Evolutionary conservation across 2,329 filamentous ascomycete genomes (phyloP), one percentile per base, ranked within the genome.

Genomic region (Microcyclospora tardicrescens): DNA sequence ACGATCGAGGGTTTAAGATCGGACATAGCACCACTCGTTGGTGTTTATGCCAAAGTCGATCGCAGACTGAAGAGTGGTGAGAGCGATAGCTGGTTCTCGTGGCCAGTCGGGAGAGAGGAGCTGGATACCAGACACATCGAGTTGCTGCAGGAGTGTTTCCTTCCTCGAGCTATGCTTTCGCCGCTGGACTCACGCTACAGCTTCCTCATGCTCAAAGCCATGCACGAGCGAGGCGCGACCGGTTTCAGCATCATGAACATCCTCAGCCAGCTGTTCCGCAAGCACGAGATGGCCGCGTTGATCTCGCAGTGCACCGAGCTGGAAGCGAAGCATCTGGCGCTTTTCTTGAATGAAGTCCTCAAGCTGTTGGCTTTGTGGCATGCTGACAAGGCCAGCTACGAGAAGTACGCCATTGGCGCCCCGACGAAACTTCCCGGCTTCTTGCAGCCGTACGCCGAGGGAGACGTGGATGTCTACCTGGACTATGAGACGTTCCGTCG

Each of bases 291-390:
- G 13, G 77, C 83, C 2, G 73, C 80, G 8, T 72, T 95, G 36
- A 85, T 98, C 40, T 95, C 93, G 58, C 78, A 81, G 35, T 93
- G 83, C 57, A 93, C 87, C 0, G 80, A 89, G 16, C 80, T 85
- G 39, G 93, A 98, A 61, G 84, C 86, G 0, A 84, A 94, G 58
- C 85, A 93, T 49, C 67, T 98, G n/a, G 91, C 86, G 10, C 82
- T 84, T 16, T 96, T 98, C 60, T 64, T 98, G 39, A 84, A 81
- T 53, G 78, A 89, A 44, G 68, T 91, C 2, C 65, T 98, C 10
- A 75, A 79, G 43, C 85, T 95, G 48, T 69, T 98, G 13, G 73
- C 78, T 6, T 68, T 71, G 37, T 98, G 93, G 91, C 91, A 96
- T 60, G 73, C 74, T 16, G 80, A 85, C 56, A 79, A 81, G 52